phyloP scores from a whole-genome alignment of 495 filamentous ascomycete species.

The Daldinia childiae region DNA sequence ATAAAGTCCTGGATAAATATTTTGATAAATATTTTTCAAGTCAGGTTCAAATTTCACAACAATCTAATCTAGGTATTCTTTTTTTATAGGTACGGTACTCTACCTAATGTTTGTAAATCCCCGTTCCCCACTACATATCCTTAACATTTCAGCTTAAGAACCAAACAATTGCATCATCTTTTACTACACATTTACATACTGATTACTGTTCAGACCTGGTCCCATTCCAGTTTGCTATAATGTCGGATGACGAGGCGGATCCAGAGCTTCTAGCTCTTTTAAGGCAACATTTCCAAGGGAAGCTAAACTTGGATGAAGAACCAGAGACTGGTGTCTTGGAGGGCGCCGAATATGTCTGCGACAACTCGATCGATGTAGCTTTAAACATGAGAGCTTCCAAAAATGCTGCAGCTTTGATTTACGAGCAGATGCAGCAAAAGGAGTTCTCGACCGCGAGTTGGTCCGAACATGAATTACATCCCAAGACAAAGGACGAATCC shows the following conservation, averaged over 20 bases:
- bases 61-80: no score
- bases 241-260: constrained; percentile 92
- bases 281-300: constrained; percentile 76
- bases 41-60: constrained; percentile 1
- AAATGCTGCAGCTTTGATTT: constrained; percentile 80
- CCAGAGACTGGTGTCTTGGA: constrained; percentile 84
- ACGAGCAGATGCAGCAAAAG: constrained; percentile 81
- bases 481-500: constrained; percentile 75
- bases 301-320: constrained; percentile 55
- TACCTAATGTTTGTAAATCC: neutral
- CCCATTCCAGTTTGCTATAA: constrained; percentile 42
- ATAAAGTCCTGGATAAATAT: neutral
- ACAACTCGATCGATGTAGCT: constrained; percentile 93
- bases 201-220: constrained; percentile 6
- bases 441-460: constrained; percentile 84
- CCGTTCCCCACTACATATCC: neutral
- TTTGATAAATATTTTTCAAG: neutral
- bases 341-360: constrained; percentile 84
- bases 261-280: constrained; percentile 87
- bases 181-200: constrained; percentile 5
- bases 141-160: constrained; percentile 10
- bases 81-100: no score
- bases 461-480: constrained; percentile 91
- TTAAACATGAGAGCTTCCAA: constrained; percentile 81
- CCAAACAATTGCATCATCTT: constrained; percentile 1